Evolutionary conservation across 1,139 yeast genomes (phyloP).

Genomic region (Blastobotrys indianensis): DNA sequence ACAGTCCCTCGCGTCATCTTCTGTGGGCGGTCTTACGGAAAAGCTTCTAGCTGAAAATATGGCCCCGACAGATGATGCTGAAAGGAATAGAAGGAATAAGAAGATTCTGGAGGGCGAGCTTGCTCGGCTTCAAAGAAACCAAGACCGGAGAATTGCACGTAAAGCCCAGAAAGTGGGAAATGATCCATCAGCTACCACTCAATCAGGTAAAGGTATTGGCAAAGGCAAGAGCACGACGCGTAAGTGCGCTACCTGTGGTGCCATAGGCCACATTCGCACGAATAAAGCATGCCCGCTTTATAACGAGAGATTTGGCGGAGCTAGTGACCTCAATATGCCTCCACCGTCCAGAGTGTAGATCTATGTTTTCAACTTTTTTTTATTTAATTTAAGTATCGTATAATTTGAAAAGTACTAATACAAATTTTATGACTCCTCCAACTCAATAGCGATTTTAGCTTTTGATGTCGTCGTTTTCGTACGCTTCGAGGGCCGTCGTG

Average conservation of each 20-base stretch:
- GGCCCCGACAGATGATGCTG: slow-evolving; percentile 79
- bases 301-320: slow-evolving; percentile 33
- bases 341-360: slow-evolving; percentile 4
- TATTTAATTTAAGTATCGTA: too few relatives aligned
- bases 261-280: slow-evolving; percentile 89
- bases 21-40: slow-evolving; percentile 34
- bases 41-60: slow-evolving; percentile 37
- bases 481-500: slow-evolving; percentile 40
- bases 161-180: slow-evolving; percentile 40
- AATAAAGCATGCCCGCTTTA: slow-evolving; percentile 88
- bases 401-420: background rate
- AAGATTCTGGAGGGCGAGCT: slow-evolving; percentile 77
- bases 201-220: slow-evolving; percentile 30
- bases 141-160: slow-evolving; percentile 54
- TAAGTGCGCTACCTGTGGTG: slow-evolving; percentile 92
- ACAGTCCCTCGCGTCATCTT: slow-evolving; percentile 7
- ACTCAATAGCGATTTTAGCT: slow-evolving; percentile 20
- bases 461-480: slow-evolving; percentile 39
- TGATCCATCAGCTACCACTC: slow-evolving; percentile 34
- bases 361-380: background rate
- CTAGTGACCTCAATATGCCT: slow-evolving; percentile 8
- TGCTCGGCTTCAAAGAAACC: slow-evolving; percentile 75
- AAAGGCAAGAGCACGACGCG: slow-evolving; percentile 65
- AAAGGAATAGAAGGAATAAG: slow-evolving; percentile 70
- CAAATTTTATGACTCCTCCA: slow-evolving; percentile 9